Base-by-base conservation (phyloP, 148 eudicot species). In the Persicaria tinctoria region DNA sequence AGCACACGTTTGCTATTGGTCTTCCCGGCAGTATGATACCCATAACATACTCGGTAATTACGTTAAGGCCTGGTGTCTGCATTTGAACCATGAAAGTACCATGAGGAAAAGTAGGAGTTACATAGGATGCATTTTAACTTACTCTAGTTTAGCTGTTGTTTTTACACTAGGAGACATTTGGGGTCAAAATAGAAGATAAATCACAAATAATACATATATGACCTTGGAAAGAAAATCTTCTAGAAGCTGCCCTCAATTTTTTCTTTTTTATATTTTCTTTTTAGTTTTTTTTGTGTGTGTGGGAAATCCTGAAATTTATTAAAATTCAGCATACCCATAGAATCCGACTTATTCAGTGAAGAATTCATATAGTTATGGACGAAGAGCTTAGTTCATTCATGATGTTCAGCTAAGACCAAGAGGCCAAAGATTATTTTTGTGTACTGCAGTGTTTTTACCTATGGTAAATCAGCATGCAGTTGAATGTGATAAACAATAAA, bases 1-100 rank as follows among this genome's bases (percentile, higher is more conserved):
- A 95, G 85, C 99, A 95, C 49, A 95, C 99, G 75, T 95, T 95
- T 38, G 99, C 99, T 77, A 95, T 95, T 47, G 99, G 99, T 79
- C 83, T 81, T 83, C 99, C 99, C 68, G 99, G 99, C 57, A 86
- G 81, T 82, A 95, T 92, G 76, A 92, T 73, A 56, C 99, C 99
- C 96, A 95, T 92, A 62, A 89, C 76, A 68, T 95, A 95, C 78
- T 95, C 99, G 68, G 98, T 92, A 77, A 95, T 92, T 74, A 95
- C 87, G 84, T 95, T 95, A 74, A 95, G 80, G 41, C 98, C 98
- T 72, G 98, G 98, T 72, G 98, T 92, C 98, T 95, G 97, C 82
- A 84, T 75, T 60, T 57, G 72, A 74, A 81, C 71, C 53, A 74
- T 69, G 44, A 17, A 68, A 77, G 48, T 44, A 20, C 45, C 73